A percentile compares a stretch with the other conserved stretches of the same genome.
phyloP scores from a whole-genome alignment of 2,329 filamentous ascomycete genomes.

The Endocalyx cinctus region DNA sequence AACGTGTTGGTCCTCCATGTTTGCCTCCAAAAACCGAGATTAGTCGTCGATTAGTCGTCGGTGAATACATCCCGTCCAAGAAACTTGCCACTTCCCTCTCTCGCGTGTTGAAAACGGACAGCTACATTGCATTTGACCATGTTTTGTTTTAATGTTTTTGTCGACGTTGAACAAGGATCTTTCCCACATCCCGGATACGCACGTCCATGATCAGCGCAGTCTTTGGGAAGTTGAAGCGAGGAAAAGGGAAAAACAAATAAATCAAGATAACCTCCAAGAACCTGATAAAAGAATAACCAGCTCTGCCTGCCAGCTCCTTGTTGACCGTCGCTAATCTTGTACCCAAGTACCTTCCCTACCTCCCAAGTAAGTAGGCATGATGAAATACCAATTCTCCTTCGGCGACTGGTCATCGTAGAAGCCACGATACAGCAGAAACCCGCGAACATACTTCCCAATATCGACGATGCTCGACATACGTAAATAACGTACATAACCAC shows the following conservation, averaged over 20 bases:
- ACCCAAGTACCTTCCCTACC: background rate
- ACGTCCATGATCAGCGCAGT: slow-evolving; percentile 14
- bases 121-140: slow-evolving; percentile 22
- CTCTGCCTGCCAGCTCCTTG: background rate
- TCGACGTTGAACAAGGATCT: slow-evolving; percentile 14
- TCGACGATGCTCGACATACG: too few species aligned
- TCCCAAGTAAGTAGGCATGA: background rate
- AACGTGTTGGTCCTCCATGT: slow-evolving; percentile 1
- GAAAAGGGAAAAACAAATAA: too few species aligned
- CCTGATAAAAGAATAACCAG: background rate
- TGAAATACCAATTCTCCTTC: too few species aligned
- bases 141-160: too few species aligned
- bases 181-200: slow-evolving; percentile 22
- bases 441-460: slow-evolving; percentile 15
- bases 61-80: slow-evolving; percentile 1
- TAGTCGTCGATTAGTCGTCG: background rate
- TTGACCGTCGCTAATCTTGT: background rate
- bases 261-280: background rate
- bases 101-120: slow-evolving; percentile 14
- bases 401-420: slow-evolving; percentile 11
- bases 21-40: background rate
- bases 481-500: too few species aligned
- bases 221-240: too few species aligned
- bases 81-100: too few species aligned
- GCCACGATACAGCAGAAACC: slow-evolving; percentile 22